Conservation (phyloP, 495 filamentous ascomycete species). For the Neurospora sp. region DNA sequence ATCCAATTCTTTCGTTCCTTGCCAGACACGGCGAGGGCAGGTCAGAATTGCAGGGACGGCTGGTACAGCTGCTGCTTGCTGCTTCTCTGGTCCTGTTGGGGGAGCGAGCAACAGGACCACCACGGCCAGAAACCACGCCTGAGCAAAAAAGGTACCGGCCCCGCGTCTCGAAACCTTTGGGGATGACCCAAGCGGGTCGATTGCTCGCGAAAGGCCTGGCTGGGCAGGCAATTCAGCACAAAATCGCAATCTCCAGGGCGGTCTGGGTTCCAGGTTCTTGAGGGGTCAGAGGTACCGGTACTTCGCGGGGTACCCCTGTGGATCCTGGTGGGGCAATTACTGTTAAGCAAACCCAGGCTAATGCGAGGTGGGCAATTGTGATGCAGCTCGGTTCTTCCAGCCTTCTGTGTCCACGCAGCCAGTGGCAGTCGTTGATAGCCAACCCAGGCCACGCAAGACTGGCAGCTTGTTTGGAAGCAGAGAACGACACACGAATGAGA, state of each 20-base stretch:
- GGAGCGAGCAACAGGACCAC: neutral
- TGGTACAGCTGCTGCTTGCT: neutral
- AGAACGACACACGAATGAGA: neutral
- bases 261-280: constrained; percentile 9
- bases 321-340: neutral
- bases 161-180: constrained; percentile 22
- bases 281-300: constrained; percentile 22
- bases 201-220: constrained; percentile 1
- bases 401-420: neutral
- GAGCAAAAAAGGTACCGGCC: constrained; percentile 19
- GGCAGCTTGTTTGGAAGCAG: neutral
- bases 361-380: constrained; percentile 1
- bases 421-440: neutral
- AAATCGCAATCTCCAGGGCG: constrained; percentile 9
- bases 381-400: neutral
- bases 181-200: constrained; percentile 21
- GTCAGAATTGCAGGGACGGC: neutral
- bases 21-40: neutral
- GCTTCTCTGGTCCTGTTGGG: constrained; percentile 11
- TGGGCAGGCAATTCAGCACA: neutral
- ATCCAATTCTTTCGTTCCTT: neutral
- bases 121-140: neutral
- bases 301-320: constrained; percentile 6
- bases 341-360: constrained; percentile 1
- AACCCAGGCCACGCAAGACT: neutral